Percentiles rank a stretch among this genome's conserved stretches.
phyloP scores from a whole-genome alignment of 306 rosid species.

The Fragaria ananassa region DNA sequence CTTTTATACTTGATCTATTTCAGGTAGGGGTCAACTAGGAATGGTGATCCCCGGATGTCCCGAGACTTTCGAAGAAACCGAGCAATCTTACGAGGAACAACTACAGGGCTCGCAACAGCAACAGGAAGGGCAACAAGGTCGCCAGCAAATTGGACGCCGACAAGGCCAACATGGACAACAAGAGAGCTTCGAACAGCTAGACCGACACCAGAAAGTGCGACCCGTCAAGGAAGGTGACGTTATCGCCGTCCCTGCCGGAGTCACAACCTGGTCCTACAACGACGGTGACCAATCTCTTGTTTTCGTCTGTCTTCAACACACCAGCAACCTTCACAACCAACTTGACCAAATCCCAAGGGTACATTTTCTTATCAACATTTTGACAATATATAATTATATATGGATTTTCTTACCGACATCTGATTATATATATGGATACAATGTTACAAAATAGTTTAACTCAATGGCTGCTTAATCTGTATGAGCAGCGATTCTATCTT shows the following conservation, averaged over 20 bases:
- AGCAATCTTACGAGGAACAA: neutral
- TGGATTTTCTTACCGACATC: too few relatives aligned
- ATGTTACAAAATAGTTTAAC: too few relatives aligned
- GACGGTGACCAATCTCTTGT: conserved; percentile 31
- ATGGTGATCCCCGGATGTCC: conserved; percentile 37
- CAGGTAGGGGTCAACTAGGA: conserved; percentile 36
- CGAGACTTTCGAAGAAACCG: conserved; percentile 42
- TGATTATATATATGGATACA: too few relatives aligned
- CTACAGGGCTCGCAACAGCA: neutral
- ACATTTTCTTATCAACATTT: neutral
- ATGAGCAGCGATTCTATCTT: conserved; percentile 49
- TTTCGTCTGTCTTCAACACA: conserved; percentile 38
- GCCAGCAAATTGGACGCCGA: neutral
- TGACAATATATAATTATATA: too few relatives aligned
- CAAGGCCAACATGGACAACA: neutral
- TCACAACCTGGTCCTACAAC: conserved; percentile 39
- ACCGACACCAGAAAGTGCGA: conserved; percentile 37
- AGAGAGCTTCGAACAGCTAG: conserved; percentile 5
- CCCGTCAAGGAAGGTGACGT: conserved; percentile 34
- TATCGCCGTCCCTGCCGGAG: conserved; percentile 37
- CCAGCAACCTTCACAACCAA: conserved; percentile 39
- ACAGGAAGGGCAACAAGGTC: neutral
- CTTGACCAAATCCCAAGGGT: conserved; percentile 62
- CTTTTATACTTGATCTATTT: neutral
- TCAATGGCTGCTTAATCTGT: neutral